Conservation (phyloP, 257 asterid species). For the Gentiana macrophylla region DNA sequence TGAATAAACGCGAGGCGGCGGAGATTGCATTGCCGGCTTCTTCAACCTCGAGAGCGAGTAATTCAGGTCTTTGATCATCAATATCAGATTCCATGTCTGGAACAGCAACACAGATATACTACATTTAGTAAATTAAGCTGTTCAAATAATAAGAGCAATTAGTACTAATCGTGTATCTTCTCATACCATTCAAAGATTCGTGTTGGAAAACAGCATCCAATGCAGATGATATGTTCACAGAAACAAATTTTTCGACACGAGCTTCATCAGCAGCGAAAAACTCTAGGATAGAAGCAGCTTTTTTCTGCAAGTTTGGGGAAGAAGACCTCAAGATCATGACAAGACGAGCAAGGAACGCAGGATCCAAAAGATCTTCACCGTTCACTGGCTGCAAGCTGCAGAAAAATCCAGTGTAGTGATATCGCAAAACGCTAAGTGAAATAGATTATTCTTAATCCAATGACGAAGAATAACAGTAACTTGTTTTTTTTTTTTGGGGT, state of each 20-base stretch:
- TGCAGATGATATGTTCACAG: slow-evolving; percentile 47
- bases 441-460: too few relatives aligned
- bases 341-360: slow-evolving; percentile 40
- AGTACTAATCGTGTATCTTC: slow-evolving; percentile 1
- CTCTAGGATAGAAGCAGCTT: slow-evolving; percentile 74
- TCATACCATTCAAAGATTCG: slow-evolving; percentile 45
- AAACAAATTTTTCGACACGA: slow-evolving; percentile 32
- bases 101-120: neutral
- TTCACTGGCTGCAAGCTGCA: slow-evolving; percentile 31
- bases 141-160: too few relatives aligned
- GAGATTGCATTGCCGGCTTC: slow-evolving; percentile 68
- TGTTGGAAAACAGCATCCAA: slow-evolving; percentile 50
- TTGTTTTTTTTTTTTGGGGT: too few relatives aligned
- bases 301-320: slow-evolving; percentile 50
- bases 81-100: slow-evolving; percentile 24
- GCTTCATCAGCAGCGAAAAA: slow-evolving; percentile 30
- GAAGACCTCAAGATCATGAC: slow-evolving; percentile 56
- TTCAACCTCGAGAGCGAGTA: slow-evolving; percentile 43
- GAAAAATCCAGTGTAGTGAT: slow-evolving; percentile 8
- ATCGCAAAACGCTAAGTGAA: too few relatives aligned
- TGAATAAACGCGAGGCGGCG: slow-evolving; percentile 55
- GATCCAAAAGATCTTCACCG: slow-evolving; percentile 36
- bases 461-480: too few relatives aligned
- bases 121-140: too few relatives aligned
- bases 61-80: slow-evolving; percentile 34